phyloP scores from a whole-genome alignment of 768 basidiomycete species.

The Boletus huronensis region DNA sequence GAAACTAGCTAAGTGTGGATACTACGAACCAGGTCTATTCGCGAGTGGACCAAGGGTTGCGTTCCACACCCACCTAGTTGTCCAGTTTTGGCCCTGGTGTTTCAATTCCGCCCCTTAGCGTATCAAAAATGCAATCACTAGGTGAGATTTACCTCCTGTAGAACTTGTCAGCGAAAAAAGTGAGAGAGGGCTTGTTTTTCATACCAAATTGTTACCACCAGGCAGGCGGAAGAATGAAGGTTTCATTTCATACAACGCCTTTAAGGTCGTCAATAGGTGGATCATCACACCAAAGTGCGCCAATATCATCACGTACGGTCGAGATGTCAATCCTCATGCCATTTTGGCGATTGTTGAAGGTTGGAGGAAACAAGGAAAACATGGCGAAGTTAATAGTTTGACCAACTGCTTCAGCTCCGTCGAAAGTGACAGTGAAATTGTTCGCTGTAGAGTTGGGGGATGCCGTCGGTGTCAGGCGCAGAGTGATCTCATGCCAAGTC shows the following conservation, averaged over 20 bases:
- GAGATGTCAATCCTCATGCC: slow-evolving; percentile 63
- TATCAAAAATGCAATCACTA: not conserved
- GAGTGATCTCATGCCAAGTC: slow-evolving; percentile 45
- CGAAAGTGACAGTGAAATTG: slow-evolving; percentile 48
- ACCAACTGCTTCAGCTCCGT: slow-evolving; percentile 39
- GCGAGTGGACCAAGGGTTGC: slow-evolving; percentile 52
- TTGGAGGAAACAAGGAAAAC: slow-evolving; percentile 64
- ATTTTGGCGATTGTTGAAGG: slow-evolving; percentile 55
- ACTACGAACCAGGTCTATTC: slow-evolving; percentile 39
- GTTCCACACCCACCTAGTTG: slow-evolving; percentile 62
- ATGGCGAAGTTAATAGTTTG: slow-evolving; percentile 52
- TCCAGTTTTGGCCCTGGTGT: slow-evolving; percentile 46
- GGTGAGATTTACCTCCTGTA: slow-evolving; percentile 37
- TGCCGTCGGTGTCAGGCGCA: slow-evolving; percentile 39
- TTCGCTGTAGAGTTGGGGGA: slow-evolving; percentile 43
- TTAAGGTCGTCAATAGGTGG: not conserved
- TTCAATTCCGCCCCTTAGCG: not conserved
- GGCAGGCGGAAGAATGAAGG: slow-evolving; percentile 64
- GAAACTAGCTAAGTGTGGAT: not conserved
- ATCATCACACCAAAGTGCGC: not conserved
- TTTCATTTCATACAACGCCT: slow-evolving; percentile 51
- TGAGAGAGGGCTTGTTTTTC: not conserved
- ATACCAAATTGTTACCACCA: slow-evolving; percentile 60
- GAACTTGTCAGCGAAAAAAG: not conserved
- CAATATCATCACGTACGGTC: slow-evolving; percentile 31